A percentile compares a stretch with the other conserved stretches of the same genome.
phyloP scores from a whole-genome alignment of 805 yeast species.

The Schizosaccharomyces octosporus region DNA sequence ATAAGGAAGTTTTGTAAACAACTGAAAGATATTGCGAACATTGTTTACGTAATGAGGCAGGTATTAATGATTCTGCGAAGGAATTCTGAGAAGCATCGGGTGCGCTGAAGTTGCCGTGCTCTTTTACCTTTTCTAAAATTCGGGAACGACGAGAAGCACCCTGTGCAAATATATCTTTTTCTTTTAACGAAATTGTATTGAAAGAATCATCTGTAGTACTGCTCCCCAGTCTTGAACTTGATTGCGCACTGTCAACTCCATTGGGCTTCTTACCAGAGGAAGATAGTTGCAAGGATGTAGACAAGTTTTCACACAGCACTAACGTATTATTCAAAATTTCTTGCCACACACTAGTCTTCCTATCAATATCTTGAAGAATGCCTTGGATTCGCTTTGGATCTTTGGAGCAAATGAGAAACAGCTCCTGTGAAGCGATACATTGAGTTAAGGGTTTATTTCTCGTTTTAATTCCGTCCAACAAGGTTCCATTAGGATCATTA shows the following conservation, averaged over 20 bases:
- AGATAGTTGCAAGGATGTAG: not conserved
- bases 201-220: not conserved
- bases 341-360: slow-evolving; percentile 14
- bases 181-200: not conserved
- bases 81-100: too few species aligned
- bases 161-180: not conserved
- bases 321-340: slow-evolving; percentile 11
- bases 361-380: slow-evolving; percentile 16
- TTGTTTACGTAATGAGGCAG: not conserved
- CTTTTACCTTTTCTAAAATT: not conserved
- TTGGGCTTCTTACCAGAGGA: not conserved
- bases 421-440: slow-evolving; percentile 18
- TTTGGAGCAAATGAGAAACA: slow-evolving; percentile 12
- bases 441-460: slow-evolving; percentile 1
- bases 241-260: not conserved
- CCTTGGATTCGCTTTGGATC: slow-evolving; percentile 13
- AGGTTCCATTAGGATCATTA: slow-evolving; percentile 15
- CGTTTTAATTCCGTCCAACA: slow-evolving; percentile 14
- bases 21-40: not conserved
- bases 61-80: not conserved
- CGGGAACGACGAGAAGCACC: not conserved
- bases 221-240: not conserved
- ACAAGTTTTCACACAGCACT: not conserved
- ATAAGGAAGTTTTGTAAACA: not conserved
- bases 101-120: not conserved